Evolutionary conservation across 192 early-diverging fungal species (phyloP).

Genomic region (Umbelopsis sp.): DNA sequence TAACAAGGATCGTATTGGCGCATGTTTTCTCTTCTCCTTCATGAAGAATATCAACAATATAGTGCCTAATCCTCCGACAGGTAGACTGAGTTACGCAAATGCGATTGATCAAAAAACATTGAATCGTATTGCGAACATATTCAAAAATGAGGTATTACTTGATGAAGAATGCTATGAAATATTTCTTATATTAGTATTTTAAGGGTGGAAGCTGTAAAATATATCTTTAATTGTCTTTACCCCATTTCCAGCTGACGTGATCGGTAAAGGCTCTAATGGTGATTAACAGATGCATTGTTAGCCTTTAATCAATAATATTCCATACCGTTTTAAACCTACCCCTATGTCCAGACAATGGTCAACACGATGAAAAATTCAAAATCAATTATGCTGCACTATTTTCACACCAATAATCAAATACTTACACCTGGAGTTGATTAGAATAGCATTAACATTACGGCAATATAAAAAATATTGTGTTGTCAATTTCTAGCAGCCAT

Average conservation of each 20-base stretch:
- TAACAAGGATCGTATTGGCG: constrained; percentile 54
- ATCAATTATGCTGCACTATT: constrained; percentile 23
- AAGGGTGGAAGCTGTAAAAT: not conserved
- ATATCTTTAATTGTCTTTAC: not conserved
- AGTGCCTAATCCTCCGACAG: constrained; percentile 47
- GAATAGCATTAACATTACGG: too few relatives aligned
- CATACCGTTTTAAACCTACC: not conserved
- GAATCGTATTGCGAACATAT: not conserved
- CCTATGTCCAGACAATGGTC: not conserved
- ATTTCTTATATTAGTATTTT: constrained; percentile 37
- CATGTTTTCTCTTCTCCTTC: constrained; percentile 45
- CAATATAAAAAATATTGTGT: too few relatives aligned
- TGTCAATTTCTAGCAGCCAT: constrained; percentile 46
- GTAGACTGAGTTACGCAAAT: constrained; percentile 30
- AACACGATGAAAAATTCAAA: not conserved
- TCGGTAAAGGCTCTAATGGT: constrained; percentile 53
- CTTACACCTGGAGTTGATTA: not conserved
- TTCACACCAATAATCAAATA: constrained; percentile 35
- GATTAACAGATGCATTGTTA: not conserved
- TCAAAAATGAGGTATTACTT: constrained; percentile 40
- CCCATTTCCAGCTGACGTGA: constrained; percentile 43
- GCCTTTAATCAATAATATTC: too few relatives aligned
- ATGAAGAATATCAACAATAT: constrained; percentile 62
- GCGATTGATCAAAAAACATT: not conserved
- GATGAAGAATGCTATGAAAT: constrained; percentile 56